These are phyloP conservation scores for Phylloporus sp. DNA, from an alignment of 768 basidiomycete genomes.

Conservation along the genomic window DNA sequence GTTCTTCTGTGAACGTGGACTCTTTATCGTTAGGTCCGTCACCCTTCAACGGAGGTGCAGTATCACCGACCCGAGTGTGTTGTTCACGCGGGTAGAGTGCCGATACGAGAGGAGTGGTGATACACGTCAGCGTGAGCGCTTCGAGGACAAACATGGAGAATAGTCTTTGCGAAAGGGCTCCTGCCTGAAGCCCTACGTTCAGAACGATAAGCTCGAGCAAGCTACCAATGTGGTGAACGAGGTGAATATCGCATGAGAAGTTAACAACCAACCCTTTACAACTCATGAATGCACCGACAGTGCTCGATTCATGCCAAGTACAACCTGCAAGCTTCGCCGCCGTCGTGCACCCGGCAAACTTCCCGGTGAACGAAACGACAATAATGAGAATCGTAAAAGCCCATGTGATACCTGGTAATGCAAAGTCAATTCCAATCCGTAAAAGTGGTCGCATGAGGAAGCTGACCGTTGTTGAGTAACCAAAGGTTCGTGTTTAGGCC, in stretches of 20 bases:
- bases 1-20: slow-evolving; percentile 10
- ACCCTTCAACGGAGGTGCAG: slow-evolving; percentile 21
- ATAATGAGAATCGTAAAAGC: slow-evolving; percentile 81
- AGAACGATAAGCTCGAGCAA: slow-evolving; percentile 93
- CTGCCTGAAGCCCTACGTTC: slow-evolving; percentile 84
- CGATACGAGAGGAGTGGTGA: slow-evolving; percentile 76
- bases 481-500: slow-evolving; percentile 88
- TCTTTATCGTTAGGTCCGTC: slow-evolving; percentile 8
- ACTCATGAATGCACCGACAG: slow-evolving; percentile 90
- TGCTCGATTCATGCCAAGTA: slow-evolving; percentile 71
- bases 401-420: slow-evolving; percentile 68
- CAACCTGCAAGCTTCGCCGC: slow-evolving; percentile 69
- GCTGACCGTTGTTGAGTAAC: slow-evolving; percentile 67
- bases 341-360: slow-evolving; percentile 80
- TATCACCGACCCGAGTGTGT: slow-evolving; percentile 43
- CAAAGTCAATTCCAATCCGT: neutral
- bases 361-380: slow-evolving; percentile 73
- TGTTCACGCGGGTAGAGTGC: slow-evolving; percentile 63
- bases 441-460: neutral
- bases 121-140: slow-evolving; percentile 75
- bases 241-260: neutral
- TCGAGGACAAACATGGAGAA: slow-evolving; percentile 96
- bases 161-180: slow-evolving; percentile 68
- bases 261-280: slow-evolving; percentile 71
- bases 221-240: slow-evolving; percentile 32